Percentiles rank a stretch among this genome's conserved stretches.
These are phyloP conservation scores for Meripilus lineatus DNA, from an alignment of 1,284 basidiomycete genomes.

Conservation along the genomic window DNA sequence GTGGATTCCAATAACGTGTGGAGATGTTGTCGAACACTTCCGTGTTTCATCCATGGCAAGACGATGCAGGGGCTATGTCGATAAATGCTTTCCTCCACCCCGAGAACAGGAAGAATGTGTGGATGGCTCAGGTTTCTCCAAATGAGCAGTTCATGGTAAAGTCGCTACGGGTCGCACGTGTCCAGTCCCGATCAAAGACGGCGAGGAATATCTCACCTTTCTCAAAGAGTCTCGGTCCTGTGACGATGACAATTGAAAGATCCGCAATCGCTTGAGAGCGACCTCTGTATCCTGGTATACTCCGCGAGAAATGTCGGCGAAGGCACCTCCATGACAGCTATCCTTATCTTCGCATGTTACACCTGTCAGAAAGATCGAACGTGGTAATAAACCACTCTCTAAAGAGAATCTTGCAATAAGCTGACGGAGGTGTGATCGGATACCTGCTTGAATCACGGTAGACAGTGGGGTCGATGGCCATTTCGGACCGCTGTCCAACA, in stretches of 20 bases:
- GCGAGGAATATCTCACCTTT: not conserved
- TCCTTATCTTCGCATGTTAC: not conserved
- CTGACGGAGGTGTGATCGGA: too few species aligned
- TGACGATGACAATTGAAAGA: not conserved
- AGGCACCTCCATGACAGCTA: not conserved
- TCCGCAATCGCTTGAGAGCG: slow-evolving; percentile 4
- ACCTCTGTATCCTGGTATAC: not conserved
- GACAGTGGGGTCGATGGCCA: too few species aligned
- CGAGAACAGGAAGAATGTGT: slow-evolving; percentile 2
- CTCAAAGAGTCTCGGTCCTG: too few species aligned
- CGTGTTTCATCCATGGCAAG: slow-evolving; percentile 5
- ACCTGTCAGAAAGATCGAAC: not conserved
- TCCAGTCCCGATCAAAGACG: not conserved
- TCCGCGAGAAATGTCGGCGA: slow-evolving; percentile 1
- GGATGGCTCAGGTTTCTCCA: slow-evolving; percentile 3
- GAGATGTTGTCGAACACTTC: slow-evolving; percentile 1
- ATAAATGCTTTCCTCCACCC: not conserved
- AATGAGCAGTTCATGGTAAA: not conserved
- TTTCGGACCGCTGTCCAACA: too few species aligned
- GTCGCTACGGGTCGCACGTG: not conserved
- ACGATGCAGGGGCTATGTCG: slow-evolving; percentile 1
- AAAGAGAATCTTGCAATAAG: not conserved
- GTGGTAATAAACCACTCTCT: not conserved
- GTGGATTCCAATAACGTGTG: not conserved
- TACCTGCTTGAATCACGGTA: too few species aligned